These are phyloP conservation scores for Russula emetica DNA, from an alignment of 768 basidiomycete genomes.

Conservation along the genomic window DNA sequence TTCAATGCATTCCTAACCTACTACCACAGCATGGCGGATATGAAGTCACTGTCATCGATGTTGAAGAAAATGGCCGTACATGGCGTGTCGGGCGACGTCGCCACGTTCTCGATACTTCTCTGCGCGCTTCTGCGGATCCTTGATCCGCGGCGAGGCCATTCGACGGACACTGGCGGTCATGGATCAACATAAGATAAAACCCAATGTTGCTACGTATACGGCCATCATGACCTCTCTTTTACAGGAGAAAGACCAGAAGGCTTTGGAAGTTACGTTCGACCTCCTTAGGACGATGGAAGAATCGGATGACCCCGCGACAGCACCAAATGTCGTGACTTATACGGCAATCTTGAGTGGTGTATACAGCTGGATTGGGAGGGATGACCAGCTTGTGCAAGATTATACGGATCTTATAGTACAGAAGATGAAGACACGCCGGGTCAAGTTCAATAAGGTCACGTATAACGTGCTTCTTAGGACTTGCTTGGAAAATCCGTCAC, in stretches of 20 bases:
- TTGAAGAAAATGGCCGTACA: slow-evolving; percentile 54
- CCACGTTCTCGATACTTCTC: slow-evolving; percentile 84
- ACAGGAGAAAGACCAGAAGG: slow-evolving; percentile 47
- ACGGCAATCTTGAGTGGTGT: slow-evolving; percentile 73
- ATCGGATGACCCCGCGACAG: slow-evolving; percentile 36
- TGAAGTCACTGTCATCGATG: slow-evolving; percentile 53
- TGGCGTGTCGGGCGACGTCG: slow-evolving; percentile 65
- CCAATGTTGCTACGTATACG: slow-evolving; percentile 73
- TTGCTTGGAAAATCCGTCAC: slow-evolving; percentile 49
- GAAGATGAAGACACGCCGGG: slow-evolving; percentile 53
- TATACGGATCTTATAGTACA: slow-evolving; percentile 48
- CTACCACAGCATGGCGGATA: slow-evolving; percentile 58
- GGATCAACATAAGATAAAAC: slow-evolving; percentile 65
- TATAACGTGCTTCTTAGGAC: slow-evolving; percentile 78
- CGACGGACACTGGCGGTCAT: slow-evolving; percentile 65
- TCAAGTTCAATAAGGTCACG: slow-evolving; percentile 56
- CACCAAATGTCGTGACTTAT: slow-evolving; percentile 79
- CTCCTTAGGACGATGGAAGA: slow-evolving; percentile 74
- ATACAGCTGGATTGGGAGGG: slow-evolving; percentile 53
- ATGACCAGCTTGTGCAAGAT: slow-evolving; percentile 42
- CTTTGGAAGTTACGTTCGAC: slow-evolving; percentile 60
- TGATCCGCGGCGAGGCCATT: slow-evolving; percentile 55
- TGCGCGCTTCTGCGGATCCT: slow-evolving; percentile 69
- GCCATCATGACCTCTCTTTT: slow-evolving; percentile 76
- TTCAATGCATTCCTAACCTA: slow-evolving; percentile 79